Conservation (phyloP, 148 eudicot species). For the Cornus kousa region DNA sequence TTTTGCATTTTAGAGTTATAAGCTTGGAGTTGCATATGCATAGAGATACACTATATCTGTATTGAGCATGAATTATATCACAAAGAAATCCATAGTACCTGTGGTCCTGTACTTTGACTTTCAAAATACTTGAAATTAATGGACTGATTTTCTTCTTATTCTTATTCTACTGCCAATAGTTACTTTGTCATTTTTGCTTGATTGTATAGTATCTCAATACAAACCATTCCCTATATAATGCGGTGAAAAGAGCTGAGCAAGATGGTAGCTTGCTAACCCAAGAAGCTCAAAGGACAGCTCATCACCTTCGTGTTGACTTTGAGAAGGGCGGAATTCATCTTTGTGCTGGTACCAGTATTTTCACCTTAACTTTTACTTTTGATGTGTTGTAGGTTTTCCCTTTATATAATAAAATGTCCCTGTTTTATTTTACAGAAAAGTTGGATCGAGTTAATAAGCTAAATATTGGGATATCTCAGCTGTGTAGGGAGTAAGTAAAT, state of each 20-base stretch:
- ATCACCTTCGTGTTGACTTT: slow-evolving; percentile 71
- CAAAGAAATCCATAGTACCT: no score
- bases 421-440: slow-evolving; percentile 54
- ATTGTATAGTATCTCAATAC: slow-evolving; percentile 70
- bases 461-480: slow-evolving; percentile 55
- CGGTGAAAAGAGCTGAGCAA: slow-evolving; percentile 77
- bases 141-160: neutral
- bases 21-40: no score
- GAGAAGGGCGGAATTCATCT: slow-evolving; percentile 99
- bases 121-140: no score
- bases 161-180: neutral
- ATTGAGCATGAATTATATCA: no score
- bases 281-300: slow-evolving; percentile 81
- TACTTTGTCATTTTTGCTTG: neutral
- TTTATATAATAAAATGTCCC: neutral
- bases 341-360: slow-evolving; percentile 45
- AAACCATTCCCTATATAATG: slow-evolving; percentile 66
- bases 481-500: slow-evolving; percentile 66
- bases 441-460: slow-evolving; percentile 68
- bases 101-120: no score
- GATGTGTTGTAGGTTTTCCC: slow-evolving; percentile 5
- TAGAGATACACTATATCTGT: no score
- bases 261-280: slow-evolving; percentile 39
- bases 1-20: no score
- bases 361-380: slow-evolving; percentile 14